A percentile compares a stretch with the other conserved stretches of the same genome.
phyloP scores from a whole-genome alignment of 2,329 filamentous ascomycete genomes.

The Ophiocordyceps camponoti-leonardi region DNA sequence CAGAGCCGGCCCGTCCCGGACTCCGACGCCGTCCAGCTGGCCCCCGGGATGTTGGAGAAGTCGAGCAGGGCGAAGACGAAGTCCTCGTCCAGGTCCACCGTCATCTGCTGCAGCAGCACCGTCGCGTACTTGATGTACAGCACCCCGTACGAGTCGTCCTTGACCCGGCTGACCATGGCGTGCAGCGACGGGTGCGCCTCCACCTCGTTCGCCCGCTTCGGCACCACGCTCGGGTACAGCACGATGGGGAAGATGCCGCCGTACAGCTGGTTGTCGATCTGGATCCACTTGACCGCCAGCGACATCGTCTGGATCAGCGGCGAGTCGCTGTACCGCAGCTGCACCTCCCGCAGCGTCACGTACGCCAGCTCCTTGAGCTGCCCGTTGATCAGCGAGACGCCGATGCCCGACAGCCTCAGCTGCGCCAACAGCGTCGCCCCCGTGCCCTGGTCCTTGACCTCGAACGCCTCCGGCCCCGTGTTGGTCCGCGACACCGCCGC shows the following conservation, averaged over 20 bases:
- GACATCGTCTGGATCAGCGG: constrained; percentile 81
- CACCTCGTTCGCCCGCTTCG: constrained; percentile 91
- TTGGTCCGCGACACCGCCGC: constrained; percentile 32
- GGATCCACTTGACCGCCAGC: constrained; percentile 91
- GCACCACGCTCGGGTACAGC: constrained; percentile 91
- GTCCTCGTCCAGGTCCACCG: constrained; percentile 90
- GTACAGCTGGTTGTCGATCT: constrained; percentile 96
- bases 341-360: constrained; percentile 78
- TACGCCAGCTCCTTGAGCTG: constrained; percentile 89
- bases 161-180: constrained; percentile 79
- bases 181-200: constrained; percentile 93
- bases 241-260: constrained; percentile 97
- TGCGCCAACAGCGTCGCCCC: constrained; percentile 80
- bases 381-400: constrained; percentile 82
- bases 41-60: constrained; percentile 83
- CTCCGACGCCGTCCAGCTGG: constrained; percentile 51
- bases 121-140: constrained; percentile 98
- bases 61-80: constrained; percentile 94
- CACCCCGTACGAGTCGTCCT: constrained; percentile 95
- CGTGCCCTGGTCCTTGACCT: constrained; percentile 83
- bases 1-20: constrained; percentile 68
- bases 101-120: constrained; percentile 90
- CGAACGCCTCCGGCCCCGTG: constrained; percentile 47
- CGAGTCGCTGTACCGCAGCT: constrained; percentile 87
- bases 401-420: constrained; percentile 74